A percentile compares a stretch with the other conserved stretches of the same genome.
Conservation (phyloP, 2,329 filamentous ascomycete genomes). For the Escovopsis sp. region DNA sequence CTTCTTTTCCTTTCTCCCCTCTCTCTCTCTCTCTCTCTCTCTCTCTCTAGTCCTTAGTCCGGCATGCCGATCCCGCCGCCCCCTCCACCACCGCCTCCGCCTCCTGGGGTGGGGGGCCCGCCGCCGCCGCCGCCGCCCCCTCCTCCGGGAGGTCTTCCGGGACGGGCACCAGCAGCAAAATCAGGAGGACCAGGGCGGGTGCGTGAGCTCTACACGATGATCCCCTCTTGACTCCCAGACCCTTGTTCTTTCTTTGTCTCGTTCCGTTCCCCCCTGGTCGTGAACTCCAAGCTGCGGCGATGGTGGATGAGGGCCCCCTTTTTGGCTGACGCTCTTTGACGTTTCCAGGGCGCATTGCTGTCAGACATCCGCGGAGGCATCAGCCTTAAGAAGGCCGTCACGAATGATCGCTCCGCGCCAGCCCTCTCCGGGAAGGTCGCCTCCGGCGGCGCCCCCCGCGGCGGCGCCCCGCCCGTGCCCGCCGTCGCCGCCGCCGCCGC, state of each 20-base stretch:
- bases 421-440: constrained; percentile 27
- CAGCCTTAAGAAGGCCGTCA: constrained; percentile 67
- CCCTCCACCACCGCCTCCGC: constrained; percentile 58
- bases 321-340: constrained; percentile 6
- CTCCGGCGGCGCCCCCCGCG: constrained; percentile 50
- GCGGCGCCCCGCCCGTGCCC: constrained; percentile 47
- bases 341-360: constrained; percentile 66
- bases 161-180: constrained; percentile 41
- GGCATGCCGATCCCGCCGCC: constrained; percentile 40
- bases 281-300: too few relatives aligned
- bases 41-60: neutral
- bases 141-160: constrained; percentile 27
- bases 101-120: constrained; percentile 45
- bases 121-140: constrained; percentile 45
- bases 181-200: constrained; percentile 44
- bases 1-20: constrained; percentile 16
- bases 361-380: constrained; percentile 75
- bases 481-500: neutral
- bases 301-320: too few relatives aligned
- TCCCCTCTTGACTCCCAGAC: too few relatives aligned
- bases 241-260: too few relatives aligned
- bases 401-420: constrained; percentile 86
- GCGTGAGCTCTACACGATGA: constrained; percentile 27
- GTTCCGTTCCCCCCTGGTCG: neutral
- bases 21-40: too few relatives aligned